A percentile compares a stretch with the other conserved stretches of the same genome.
Evolutionary conservation across 164 flowering plant genomes (phyloP).

Genomic region (Macadamia tetraphylla): DNA sequence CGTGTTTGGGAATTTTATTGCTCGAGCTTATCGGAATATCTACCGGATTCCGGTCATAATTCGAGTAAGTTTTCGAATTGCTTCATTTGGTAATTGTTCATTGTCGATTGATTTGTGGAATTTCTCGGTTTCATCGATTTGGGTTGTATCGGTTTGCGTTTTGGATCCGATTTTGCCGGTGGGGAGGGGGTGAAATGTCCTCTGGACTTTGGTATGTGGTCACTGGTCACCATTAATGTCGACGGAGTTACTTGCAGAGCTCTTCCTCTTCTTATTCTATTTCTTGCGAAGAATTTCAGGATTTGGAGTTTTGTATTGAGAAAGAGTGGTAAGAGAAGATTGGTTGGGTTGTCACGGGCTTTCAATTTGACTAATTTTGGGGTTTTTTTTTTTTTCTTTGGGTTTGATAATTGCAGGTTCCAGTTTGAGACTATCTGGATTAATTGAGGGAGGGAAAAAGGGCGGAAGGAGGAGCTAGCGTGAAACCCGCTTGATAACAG

Average conservation of each 20-base stretch:
- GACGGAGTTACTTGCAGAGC: too few species aligned
- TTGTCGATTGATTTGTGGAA: background rate
- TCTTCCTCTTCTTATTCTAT: too few species aligned
- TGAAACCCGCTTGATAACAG: conserved; percentile 5
- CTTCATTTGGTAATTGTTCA: background rate
- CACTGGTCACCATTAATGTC: too few species aligned
- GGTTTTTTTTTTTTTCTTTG: background rate
- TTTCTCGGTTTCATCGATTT: background rate
- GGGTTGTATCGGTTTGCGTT: background rate
- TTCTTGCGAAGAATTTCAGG: background rate
- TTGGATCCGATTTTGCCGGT: background rate
- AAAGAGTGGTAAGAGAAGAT: too few species aligned
- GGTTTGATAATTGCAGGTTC: conserved; percentile 17
- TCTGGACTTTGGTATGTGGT: too few species aligned
- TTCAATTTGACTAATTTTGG: background rate
- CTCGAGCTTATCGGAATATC: background rate
- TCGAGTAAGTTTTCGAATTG: conserved; percentile 3
- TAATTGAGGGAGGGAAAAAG: conserved; percentile 9
- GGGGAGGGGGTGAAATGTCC: background rate
- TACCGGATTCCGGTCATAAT: background rate
- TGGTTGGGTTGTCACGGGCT: too few species aligned
- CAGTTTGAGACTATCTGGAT: conserved; percentile 4
- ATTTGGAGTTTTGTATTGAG: background rate
- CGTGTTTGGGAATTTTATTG: background rate
- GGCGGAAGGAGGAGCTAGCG: background rate